Evolutionary conservation across 1,284 basidiomycete species (phyloP).

Genomic region (Ceratobasidium sp.): DNA sequence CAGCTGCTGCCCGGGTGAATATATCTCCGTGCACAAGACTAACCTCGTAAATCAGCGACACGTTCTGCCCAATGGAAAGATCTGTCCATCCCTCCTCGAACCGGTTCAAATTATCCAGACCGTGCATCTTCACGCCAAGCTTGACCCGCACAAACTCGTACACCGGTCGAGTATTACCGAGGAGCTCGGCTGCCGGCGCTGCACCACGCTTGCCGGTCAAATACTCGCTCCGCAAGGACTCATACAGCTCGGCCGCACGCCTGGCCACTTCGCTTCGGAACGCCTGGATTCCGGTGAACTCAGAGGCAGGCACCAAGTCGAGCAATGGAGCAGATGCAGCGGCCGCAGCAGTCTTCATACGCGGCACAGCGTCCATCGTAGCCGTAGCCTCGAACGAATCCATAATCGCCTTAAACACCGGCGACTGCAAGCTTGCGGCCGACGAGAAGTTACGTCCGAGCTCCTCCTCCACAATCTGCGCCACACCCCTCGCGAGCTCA

Average conservation of each 20-base stretch:
- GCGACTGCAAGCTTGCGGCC: slow-evolving; percentile 17
- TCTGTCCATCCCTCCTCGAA: slow-evolving; percentile 68
- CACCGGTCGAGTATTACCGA: slow-evolving; percentile 73
- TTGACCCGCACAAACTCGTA: slow-evolving; percentile 79
- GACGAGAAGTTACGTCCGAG: slow-evolving; percentile 63
- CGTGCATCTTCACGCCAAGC: slow-evolving; percentile 80
- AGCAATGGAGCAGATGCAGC: slow-evolving; percentile 72
- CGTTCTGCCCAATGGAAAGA: slow-evolving; percentile 73
- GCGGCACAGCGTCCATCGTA: slow-evolving; percentile 74
- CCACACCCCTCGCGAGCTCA: slow-evolving; percentile 70
- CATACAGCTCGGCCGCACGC: slow-evolving; percentile 63
- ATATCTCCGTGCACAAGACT: neutral
- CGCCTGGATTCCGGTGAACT: slow-evolving; percentile 60
- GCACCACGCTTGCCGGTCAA: slow-evolving; percentile 64
- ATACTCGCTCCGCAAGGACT: slow-evolving; percentile 66
- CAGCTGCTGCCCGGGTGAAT: neutral
- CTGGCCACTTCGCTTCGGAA: slow-evolving; percentile 68
- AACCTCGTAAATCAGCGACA: slow-evolving; percentile 73
- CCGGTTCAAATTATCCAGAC: slow-evolving; percentile 71
- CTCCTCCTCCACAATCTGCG: slow-evolving; percentile 67
- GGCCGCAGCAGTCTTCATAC: slow-evolving; percentile 76
- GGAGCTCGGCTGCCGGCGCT: slow-evolving; percentile 63
- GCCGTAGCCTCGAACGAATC: slow-evolving; percentile 73
- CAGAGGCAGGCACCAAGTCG: slow-evolving; percentile 65
- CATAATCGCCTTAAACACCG: slow-evolving; percentile 61